Evolutionary conservation across 257 asterid species (phyloP), one percentile per base, ranked within the genome.

Genomic region (Solanum peruvianum): DNA sequence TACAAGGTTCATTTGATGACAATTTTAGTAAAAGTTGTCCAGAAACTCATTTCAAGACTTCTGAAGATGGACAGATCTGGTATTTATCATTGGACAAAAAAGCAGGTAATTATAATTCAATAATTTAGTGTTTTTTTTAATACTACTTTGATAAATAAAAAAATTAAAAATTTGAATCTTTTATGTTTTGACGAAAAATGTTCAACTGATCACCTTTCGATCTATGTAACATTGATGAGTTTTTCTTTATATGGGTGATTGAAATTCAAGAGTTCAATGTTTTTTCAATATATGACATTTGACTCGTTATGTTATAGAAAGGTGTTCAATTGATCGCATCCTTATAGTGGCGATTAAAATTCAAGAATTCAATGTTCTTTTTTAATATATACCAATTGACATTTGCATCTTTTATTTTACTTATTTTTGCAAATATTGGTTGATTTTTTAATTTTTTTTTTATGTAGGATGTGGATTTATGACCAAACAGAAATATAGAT

Each of bases 11-110:
- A 20, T 97, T 96, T 84, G 98, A 93, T 29, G 95, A 93, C n/a
- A 91, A 88, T 73, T 97, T 97, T 94, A 92, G 93, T 86, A 97
- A 93, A 88, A 91, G 91, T 87, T 96, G 99, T 86, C 99, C 99
- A 21, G 95, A 88, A 20, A 90, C 91, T 8, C 87, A 97, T 86
- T 97, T 97, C 97, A 93, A 94, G 89, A 92, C 99, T 73, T 96
- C 99, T n/a, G 93, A 88, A 73, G 99, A 95, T 89, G 99, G 98
- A 3, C 97, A 93, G 94, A 95, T 90, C 92, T 97, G 99, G 99
- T 81, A 90, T 84, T 96, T 96, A 72, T 93, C 98, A 66, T 89
- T 97, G 60, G 93, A 94, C 86, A 89, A 94, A 80, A 69, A 92
- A 67, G 92, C 98, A 86, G 98, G 99, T 96, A 37, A 20, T 15